Conservation (phyloP, 202 grass and related monocot genomes). For the Schoenoplectus triqueter region DNA sequence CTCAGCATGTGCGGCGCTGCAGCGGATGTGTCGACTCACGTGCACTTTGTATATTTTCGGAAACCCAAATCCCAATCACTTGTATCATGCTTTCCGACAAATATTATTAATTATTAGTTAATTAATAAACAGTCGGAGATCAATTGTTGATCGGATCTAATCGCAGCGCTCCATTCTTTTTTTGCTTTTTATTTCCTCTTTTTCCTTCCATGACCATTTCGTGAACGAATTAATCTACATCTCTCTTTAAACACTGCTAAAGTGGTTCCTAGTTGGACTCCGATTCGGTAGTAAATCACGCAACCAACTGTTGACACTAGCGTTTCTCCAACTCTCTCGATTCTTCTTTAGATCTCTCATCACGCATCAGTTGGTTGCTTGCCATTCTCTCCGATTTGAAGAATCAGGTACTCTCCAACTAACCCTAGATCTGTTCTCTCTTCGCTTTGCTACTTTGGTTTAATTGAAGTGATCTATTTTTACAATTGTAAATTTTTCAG, state of each 20-base stretch:
- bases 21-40: not conserved
- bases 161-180: not conserved
- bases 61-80: not conserved
- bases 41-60: not conserved
- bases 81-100: not conserved
- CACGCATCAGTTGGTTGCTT: slow-evolving; percentile 13
- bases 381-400: slow-evolving; percentile 4
- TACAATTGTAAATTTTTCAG: not conserved
- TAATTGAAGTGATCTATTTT: slow-evolving; percentile 26
- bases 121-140: not conserved
- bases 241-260: not conserved
- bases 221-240: not conserved
- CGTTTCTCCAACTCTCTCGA: slow-evolving; percentile 28
- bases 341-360: slow-evolving; percentile 34
- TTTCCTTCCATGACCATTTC: not conserved
- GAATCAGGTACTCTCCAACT: slow-evolving; percentile 22
- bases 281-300: slow-evolving; percentile 16
- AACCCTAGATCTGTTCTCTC: slow-evolving; percentile 40
- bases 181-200: not conserved
- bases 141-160: not conserved
- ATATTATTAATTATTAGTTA: not conserved
- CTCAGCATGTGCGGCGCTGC: not conserved
- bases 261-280: slow-evolving; percentile 15
- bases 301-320: slow-evolving; percentile 36
- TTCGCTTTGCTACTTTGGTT: not conserved